Conservation (phyloP, 2,329 filamentous ascomycete species). For the Pseudopyrenochaeta lycopersici region DNA sequence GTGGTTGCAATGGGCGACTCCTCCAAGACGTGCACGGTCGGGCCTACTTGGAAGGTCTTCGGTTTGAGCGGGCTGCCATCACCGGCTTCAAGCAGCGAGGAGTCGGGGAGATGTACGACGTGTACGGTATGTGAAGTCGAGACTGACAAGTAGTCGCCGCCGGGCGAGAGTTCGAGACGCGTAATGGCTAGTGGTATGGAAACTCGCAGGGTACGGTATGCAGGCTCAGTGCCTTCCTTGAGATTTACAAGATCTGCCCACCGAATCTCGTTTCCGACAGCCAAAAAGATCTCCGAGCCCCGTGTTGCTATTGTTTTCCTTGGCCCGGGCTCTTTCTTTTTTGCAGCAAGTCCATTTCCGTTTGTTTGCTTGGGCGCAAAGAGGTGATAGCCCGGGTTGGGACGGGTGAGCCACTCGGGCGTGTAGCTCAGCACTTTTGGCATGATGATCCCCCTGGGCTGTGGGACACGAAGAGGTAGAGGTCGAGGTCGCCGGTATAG, state of each 20-base stretch:
- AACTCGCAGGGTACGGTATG: slow-evolving; percentile 68
- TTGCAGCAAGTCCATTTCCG: slow-evolving; percentile 37
- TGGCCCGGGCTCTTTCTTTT: slow-evolving; percentile 49
- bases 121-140: slow-evolving; percentile 88
- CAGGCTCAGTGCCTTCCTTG: slow-evolving; percentile 64
- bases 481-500: slow-evolving; percentile 4
- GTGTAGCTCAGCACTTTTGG: slow-evolving; percentile 86
- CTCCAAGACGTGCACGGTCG: slow-evolving; percentile 89
- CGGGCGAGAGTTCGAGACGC: slow-evolving; percentile 85
- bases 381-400: slow-evolving; percentile 78
- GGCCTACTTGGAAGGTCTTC: slow-evolving; percentile 90
- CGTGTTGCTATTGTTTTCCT: slow-evolving; percentile 76
- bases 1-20: slow-evolving; percentile 81
- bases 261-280: slow-evolving; percentile 86
- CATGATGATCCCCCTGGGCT: slow-evolving; percentile 63
- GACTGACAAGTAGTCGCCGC: slow-evolving; percentile 82
- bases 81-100: slow-evolving; percentile 75
- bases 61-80: slow-evolving; percentile 77
- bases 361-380: slow-evolving; percentile 67
- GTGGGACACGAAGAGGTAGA: background rate
- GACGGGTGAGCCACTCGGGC: slow-evolving; percentile 84
- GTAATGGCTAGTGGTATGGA: slow-evolving; percentile 83
- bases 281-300: slow-evolving; percentile 88
- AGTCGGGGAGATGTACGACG: slow-evolving; percentile 84
- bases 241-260: slow-evolving; percentile 87